Evolutionary conservation across 805 yeast species (phyloP), one percentile per base, ranked within the genome.

Genomic region (Zygosaccharomyces lentus): DNA sequence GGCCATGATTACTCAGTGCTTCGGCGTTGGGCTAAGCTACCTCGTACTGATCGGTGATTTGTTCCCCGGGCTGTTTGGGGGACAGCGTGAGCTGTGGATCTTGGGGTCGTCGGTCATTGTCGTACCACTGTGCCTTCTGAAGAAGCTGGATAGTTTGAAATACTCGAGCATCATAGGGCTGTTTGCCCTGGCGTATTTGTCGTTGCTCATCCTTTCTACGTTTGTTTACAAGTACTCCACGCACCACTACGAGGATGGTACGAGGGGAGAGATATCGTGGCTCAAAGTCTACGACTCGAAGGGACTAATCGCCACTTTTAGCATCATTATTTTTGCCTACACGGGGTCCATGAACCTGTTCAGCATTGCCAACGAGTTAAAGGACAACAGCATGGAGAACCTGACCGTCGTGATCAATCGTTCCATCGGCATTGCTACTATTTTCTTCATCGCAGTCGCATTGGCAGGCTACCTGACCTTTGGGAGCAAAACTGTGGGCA

Each of bases 341-440:
- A 84, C 91, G 0, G 88, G 93, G 41, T 84, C 84, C 48, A 91
- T 86, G 68, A 86, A 84, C 64, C 78, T 85, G 73, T 84, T 82
- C 61, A 81, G 88, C 8, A 83, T 86, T 43, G 77, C 82, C 57
- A 81, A 83, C 57, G 95, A 86, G 63, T 68, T 84, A 51, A 66
- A 76, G 34, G 74, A 78, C 52, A 76, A 78, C 39, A 66, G 77
- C 2, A 66, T 81, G 48, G 58, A 72, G 19, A 78, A 80, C 47
- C 67, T 78, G 2, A 49, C 69, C 3, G 61, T 53, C 23, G 77
- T 83, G 24, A 68, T 76, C 13, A 58, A 64, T 16, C 46, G 68
- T 13, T 72, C 90, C 9, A 75, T 82, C 37, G 50, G 69, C 1
- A 69, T 78, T 7, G 80, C 91, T 0, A 73, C 81, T 15, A 37